A percentile compares a stretch with the other conserved stretches of the same genome.
Conservation (phyloP, 1,139 yeast species). For the Kurtzmaniella quercitrusa region DNA sequence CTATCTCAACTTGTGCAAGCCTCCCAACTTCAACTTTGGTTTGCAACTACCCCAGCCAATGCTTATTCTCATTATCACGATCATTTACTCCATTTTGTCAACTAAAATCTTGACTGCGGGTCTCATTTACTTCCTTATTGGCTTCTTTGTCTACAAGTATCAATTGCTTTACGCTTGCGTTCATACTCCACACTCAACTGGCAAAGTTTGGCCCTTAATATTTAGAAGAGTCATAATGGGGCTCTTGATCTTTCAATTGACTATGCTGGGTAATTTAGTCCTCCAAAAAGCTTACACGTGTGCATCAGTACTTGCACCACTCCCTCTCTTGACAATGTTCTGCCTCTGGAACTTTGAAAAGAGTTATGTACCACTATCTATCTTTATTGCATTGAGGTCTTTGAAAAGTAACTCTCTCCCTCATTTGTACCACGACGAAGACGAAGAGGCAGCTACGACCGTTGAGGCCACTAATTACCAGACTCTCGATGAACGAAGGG, state of each 20-base stretch:
- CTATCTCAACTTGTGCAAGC: slow-evolving; percentile 41
- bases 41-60: slow-evolving; percentile 63
- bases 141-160: slow-evolving; percentile 62
- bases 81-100: slow-evolving; percentile 60
- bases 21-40: slow-evolving; percentile 64
- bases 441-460: slow-evolving; percentile 5
- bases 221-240: slow-evolving; percentile 58
- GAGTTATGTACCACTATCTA: slow-evolving; percentile 73
- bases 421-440: slow-evolving; percentile 14
- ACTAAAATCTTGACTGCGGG: slow-evolving; percentile 66
- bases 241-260: slow-evolving; percentile 64
- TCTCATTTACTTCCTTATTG: slow-evolving; percentile 54
- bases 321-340: slow-evolving; percentile 64
- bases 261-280: slow-evolving; percentile 88
- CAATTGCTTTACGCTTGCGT: slow-evolving; percentile 63
- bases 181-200: slow-evolving; percentile 69
- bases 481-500: slow-evolving; percentile 68
- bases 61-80: slow-evolving; percentile 54
- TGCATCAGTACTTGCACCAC: slow-evolving; percentile 68
- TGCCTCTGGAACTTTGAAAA: slow-evolving; percentile 80
- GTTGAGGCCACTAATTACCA: slow-evolving; percentile 11
- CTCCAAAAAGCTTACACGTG: slow-evolving; percentile 72
- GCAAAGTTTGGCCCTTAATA: slow-evolving; percentile 66
- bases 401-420: slow-evolving; percentile 21
- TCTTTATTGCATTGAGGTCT: slow-evolving; percentile 77